phyloP scores from a whole-genome alignment of 176 grass and related monocot genomes.

The Guadua angustifolia region DNA sequence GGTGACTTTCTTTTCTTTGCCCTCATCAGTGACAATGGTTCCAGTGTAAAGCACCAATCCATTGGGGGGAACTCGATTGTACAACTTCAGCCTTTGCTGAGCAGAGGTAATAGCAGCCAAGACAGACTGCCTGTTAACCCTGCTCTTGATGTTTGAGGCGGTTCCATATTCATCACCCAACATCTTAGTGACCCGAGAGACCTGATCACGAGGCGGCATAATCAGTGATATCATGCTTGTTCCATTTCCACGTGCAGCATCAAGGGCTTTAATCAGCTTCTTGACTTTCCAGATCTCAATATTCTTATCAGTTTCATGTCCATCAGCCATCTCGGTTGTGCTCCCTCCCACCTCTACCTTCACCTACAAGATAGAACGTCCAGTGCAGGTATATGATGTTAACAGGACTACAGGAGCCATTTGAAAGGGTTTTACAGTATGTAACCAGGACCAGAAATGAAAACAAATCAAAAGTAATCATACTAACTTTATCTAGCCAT shows the following conservation, averaged over 20 bases:
- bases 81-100: constrained; percentile 48
- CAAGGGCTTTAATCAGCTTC: constrained; percentile 51
- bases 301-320: constrained; percentile 45
- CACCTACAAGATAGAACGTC: constrained; percentile 2
- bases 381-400: not conserved
- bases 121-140: constrained; percentile 45
- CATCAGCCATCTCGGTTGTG: constrained; percentile 40
- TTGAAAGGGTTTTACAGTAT: not conserved
- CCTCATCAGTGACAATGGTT: constrained; percentile 35
- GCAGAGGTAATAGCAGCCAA: constrained; percentile 48
- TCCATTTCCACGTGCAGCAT: constrained; percentile 49
- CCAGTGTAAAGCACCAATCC: constrained; percentile 45
- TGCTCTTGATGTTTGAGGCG: constrained; percentile 50
- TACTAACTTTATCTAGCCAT: not conserved
- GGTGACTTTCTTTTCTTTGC: constrained; percentile 48
- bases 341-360: constrained; percentile 35
- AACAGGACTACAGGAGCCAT: not conserved
- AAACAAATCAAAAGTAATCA: not conserved
- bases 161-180: constrained; percentile 61
- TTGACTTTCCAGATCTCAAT: constrained; percentile 57
- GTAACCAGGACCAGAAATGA: not conserved
- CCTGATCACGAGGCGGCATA: constrained; percentile 55
- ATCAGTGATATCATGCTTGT: constrained; percentile 57
- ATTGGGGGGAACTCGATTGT: constrained; percentile 40
- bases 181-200: constrained; percentile 50